Percentiles rank a stretch among this genome's conserved stretches.
phyloP scores from a whole-genome alignment of 169 alveolate species.

The Amoebophrya sp. region DNA sequence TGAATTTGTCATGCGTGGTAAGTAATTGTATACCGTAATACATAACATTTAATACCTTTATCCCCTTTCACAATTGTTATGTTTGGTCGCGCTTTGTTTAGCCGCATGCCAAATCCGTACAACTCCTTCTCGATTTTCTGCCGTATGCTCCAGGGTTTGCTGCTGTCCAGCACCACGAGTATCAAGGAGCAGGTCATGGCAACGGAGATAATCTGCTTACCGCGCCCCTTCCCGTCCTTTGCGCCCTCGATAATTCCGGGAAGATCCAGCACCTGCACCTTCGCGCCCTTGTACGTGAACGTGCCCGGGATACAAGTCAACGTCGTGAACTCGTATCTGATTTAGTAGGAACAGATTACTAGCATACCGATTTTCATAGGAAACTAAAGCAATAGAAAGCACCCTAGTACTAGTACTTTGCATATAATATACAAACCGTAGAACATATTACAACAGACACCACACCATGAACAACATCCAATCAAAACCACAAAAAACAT shows the following conservation, averaged over 20 bases:
- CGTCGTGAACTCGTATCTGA: conserved; percentile 94
- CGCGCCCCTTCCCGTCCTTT: conserved; percentile 97
- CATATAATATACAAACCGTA: too few species aligned
- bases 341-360: too few species aligned
- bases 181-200: conserved; percentile 92
- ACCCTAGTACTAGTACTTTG: too few species aligned
- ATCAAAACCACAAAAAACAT: too few species aligned
- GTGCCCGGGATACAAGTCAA: conserved; percentile 99
- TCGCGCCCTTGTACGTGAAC: conserved; percentile 80
- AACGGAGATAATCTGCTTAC: conserved; percentile 87
- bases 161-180: conserved; percentile 86
- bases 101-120: conserved; percentile 95
- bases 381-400: too few species aligned
- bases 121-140: conserved; percentile 85
- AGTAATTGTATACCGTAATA: too few species aligned
- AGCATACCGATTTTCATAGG: too few species aligned
- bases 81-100: conserved; percentile 87
- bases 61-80: conserved; percentile 37
- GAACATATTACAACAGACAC: too few species aligned
- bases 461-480: too few species aligned
- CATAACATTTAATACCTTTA: conserved; percentile 25
- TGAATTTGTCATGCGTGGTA: too few species aligned
- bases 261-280: conserved; percentile 89
- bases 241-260: conserved; percentile 94
- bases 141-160: conserved; percentile 86